A percentile compares a stretch with the other conserved stretches of the same genome.
Evolutionary conservation across 305 asterid species (phyloP).

Genomic region (Stenogyne calaminthoides): DNA sequence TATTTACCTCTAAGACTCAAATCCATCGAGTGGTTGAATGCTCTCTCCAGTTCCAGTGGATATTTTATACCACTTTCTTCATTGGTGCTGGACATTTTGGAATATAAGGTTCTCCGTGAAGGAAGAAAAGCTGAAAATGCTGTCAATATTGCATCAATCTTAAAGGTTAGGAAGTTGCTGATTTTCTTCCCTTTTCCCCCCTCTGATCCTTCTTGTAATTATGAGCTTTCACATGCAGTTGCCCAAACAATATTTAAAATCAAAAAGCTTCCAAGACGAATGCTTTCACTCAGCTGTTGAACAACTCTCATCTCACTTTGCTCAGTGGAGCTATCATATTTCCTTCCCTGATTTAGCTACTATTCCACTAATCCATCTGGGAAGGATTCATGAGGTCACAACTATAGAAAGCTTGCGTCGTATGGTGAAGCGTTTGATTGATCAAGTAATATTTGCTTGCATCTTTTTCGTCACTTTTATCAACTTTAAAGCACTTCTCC

Average conservation of each 20-base stretch:
- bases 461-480: slow-evolving; percentile 14
- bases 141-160: slow-evolving; percentile 48
- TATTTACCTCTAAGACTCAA: slow-evolving; percentile 86
- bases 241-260: slow-evolving; percentile 75
- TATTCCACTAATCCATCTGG: slow-evolving; percentile 70
- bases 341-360: slow-evolving; percentile 91
- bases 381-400: slow-evolving; percentile 58
- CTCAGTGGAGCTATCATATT: slow-evolving; percentile 88
- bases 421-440: slow-evolving; percentile 70
- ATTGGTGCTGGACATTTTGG: slow-evolving; percentile 71
- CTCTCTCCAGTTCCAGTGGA: slow-evolving; percentile 70
- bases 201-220: slow-evolving; percentile 24
- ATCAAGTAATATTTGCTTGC: slow-evolving; percentile 62
- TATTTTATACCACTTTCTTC: slow-evolving; percentile 77
- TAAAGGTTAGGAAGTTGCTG: slow-evolving; percentile 61
- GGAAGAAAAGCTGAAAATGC: slow-evolving; percentile 51
- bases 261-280: slow-evolving; percentile 72
- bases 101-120: slow-evolving; percentile 69
- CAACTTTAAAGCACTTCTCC: neutral
- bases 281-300: slow-evolving; percentile 65
- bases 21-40: slow-evolving; percentile 85
- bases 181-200: slow-evolving; percentile 22
- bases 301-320: slow-evolving; percentile 71
- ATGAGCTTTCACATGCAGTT: slow-evolving; percentile 53
- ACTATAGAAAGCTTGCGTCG: slow-evolving; percentile 62